phyloP scores from a whole-genome alignment of 129 eudicot genomes.

The Flaveria ramosissima region DNA sequence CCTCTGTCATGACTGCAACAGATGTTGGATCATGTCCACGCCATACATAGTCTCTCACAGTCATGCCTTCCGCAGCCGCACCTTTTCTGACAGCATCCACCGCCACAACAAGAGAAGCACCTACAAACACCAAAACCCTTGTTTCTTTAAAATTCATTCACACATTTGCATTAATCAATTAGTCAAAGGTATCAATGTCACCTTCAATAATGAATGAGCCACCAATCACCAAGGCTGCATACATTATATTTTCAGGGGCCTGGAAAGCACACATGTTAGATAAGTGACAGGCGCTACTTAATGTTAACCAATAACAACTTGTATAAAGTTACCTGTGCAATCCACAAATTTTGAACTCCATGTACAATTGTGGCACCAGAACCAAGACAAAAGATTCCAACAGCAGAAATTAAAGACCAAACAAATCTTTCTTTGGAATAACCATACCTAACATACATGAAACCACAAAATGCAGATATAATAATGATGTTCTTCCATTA shows the following conservation, averaged over 20 bases:
- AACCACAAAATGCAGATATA: conserved; percentile 4
- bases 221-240: conserved; percentile 95
- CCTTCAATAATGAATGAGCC: conserved; percentile 95
- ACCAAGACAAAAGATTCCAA: conserved; percentile 97
- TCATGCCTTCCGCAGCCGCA: conserved; percentile 99
- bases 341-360: conserved; percentile 92
- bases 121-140: conserved; percentile 37
- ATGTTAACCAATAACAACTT: background rate
- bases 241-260: conserved; percentile 75
- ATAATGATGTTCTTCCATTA: conserved; percentile 14
- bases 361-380: conserved; percentile 93
- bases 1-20: conserved; percentile 89
- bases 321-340: conserved; percentile 60
- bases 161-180: conserved; percentile 2
- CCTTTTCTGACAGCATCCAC: conserved; percentile 94
- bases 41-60: conserved; percentile 85
- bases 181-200: conserved; percentile 26
- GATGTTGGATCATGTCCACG: conserved; percentile 59
- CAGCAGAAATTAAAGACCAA: conserved; percentile 97
- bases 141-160: conserved; percentile 14
- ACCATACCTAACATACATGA: conserved; percentile 24
- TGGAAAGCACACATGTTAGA: conserved; percentile 37
- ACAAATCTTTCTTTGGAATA: conserved; percentile 96
- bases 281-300: conserved; percentile 13
- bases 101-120: conserved; percentile 93